phyloP scores from a whole-genome alignment of 768 basidiomycete genomes.

The Basidioascus undulatus region DNA sequence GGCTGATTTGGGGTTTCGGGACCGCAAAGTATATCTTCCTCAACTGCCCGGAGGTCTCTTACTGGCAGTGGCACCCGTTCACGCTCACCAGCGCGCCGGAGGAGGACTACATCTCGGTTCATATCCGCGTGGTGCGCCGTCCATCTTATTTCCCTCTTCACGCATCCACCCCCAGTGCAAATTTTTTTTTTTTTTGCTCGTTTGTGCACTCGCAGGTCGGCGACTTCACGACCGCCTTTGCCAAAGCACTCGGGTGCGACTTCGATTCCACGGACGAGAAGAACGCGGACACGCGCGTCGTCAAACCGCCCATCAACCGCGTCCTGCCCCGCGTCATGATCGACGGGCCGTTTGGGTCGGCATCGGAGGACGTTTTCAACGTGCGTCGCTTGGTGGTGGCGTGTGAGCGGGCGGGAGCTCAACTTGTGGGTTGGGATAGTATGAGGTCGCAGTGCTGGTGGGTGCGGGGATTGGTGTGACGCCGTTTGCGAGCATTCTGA shows the following conservation, averaged over 20 bases:
- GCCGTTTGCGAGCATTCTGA: constrained; percentile 66
- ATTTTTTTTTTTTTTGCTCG: neutral
- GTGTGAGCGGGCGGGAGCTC: constrained; percentile 1
- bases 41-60: constrained; percentile 69
- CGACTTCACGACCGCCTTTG: constrained; percentile 65
- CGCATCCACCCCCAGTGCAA: too few relatives aligned
- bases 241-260: constrained; percentile 61
- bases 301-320: constrained; percentile 41
- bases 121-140: constrained; percentile 73
- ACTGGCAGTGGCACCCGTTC: constrained; percentile 96
- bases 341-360: constrained; percentile 83
- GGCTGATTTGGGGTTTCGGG: too few relatives aligned
- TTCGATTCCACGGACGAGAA: constrained; percentile 28
- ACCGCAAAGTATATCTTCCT: constrained; percentile 52
- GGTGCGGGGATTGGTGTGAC: constrained; percentile 94
- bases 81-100: constrained; percentile 71
- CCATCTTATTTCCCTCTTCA: too few relatives aligned
- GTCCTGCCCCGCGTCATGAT: constrained; percentile 80
- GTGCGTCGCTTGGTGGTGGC: constrained; percentile 7
- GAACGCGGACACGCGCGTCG: constrained; percentile 27
- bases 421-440: constrained; percentile 1
- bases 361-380: constrained; percentile 73
- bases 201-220: constrained; percentile 25
- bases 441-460: constrained; percentile 6
- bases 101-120: constrained; percentile 82